Evolutionary conservation across 2,329 filamentous ascomycete genomes (phyloP).

Genomic region (Zasmidium angulare): DNA sequence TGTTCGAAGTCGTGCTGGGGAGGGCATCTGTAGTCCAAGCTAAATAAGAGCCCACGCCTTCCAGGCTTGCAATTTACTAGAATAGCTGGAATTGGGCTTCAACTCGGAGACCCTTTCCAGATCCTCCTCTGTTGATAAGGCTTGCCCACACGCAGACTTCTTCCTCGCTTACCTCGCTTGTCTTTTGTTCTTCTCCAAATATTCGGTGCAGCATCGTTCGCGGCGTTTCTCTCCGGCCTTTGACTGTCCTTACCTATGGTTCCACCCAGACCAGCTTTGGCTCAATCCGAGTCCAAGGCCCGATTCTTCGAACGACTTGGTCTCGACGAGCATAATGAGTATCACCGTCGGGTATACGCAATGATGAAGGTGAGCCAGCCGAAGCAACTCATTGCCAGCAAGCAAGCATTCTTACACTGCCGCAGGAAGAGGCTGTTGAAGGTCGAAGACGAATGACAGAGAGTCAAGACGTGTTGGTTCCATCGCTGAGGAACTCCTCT

Average conservation of each 20-base stretch:
- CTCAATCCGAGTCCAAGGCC: constrained; percentile 47
- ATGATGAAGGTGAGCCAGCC: constrained; percentile 44
- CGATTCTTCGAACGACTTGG: constrained; percentile 45
- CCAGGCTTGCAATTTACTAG: constrained; percentile 21
- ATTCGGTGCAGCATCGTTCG: background rate
- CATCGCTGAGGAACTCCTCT: constrained; percentile 33
- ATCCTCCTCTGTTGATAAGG: background rate
- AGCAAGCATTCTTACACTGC: background rate
- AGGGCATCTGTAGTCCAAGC: constrained; percentile 18
- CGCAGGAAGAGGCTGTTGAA: constrained; percentile 44
- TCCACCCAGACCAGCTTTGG: constrained; percentile 34
- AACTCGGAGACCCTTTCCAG: background rate
- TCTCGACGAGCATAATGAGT: constrained; percentile 39
- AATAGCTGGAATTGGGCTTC: constrained; percentile 9
- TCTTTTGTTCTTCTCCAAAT: background rate
- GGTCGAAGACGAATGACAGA: constrained; percentile 44
- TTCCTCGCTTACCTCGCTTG: constrained; percentile 1
- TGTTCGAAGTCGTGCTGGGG: constrained; percentile 12
- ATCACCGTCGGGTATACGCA: constrained; percentile 40
- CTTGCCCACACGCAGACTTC: background rate
- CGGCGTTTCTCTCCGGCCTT: background rate
- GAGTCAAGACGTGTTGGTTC: constrained; percentile 40
- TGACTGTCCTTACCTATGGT: constrained; percentile 23
- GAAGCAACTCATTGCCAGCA: background rate
- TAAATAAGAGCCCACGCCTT: constrained; percentile 17